phyloP scores from a whole-genome alignment of 352 stramenopile species.

The Phytopythium helicoides region DNA sequence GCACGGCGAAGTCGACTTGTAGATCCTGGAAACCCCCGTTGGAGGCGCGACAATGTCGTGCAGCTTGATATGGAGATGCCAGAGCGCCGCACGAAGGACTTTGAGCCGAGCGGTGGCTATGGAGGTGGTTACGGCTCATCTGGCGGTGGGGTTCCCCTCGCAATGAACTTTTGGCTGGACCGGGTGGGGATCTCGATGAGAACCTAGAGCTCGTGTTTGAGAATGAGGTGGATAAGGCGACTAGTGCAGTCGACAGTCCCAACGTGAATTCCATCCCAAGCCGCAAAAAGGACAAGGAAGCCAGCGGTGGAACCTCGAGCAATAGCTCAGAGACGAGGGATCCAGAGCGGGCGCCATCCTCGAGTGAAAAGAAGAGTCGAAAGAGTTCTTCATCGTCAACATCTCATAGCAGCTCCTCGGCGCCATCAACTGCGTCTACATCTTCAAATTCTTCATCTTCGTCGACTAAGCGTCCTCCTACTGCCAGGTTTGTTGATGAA shows the following conservation, averaged over 20 bases:
- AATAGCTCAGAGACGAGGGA: conserved; percentile 18
- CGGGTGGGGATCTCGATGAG: conserved; percentile 40
- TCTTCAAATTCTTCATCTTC: neutral
- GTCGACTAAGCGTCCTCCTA: conserved; percentile 50
- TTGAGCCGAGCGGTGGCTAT: conserved; percentile 52
- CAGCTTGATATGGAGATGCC: conserved; percentile 90
- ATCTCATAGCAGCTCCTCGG: neutral
- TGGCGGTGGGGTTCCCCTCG: conserved; percentile 6
- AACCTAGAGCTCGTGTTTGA: conserved; percentile 60
- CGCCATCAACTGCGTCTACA: neutral
- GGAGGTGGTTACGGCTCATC: conserved; percentile 21
- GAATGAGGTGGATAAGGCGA: conserved; percentile 37
- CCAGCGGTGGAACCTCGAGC: conserved; percentile 14
- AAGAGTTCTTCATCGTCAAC: conserved; percentile 27
- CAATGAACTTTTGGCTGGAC: conserved; percentile 71
- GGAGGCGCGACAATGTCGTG: conserved; percentile 89
- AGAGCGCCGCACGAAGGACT: conserved; percentile 75
- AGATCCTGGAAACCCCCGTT: conserved; percentile 86
- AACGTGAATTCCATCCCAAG: conserved; percentile 6
- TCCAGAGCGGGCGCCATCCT: conserved; percentile 16
- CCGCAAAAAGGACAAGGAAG: conserved; percentile 27
- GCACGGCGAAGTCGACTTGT: conserved; percentile 76
- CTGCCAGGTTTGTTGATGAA: conserved; percentile 37
- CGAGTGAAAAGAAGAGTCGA: conserved; percentile 31
- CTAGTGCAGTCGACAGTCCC: conserved; percentile 2